A percentile compares a stretch with the other conserved stretches of the same genome.
phyloP scores from a whole-genome alignment of 2,329 filamentous ascomycete species.

The Fusarium coffeatum region DNA sequence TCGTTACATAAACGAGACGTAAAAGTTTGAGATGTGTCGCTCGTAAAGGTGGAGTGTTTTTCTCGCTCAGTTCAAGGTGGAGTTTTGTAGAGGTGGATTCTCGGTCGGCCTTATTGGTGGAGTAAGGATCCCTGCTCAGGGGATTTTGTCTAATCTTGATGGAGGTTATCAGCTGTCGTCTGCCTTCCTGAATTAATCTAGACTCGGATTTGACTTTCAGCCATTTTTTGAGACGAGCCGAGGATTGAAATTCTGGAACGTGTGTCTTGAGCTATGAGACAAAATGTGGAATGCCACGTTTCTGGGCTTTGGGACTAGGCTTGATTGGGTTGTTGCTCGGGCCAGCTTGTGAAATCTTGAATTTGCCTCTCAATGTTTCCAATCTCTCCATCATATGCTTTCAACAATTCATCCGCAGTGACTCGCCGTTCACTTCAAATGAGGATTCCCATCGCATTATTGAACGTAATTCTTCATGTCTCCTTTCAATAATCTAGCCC shows the following conservation, averaged over 20 bases:
- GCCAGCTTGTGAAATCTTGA: background rate
- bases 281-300: conserved; percentile 1
- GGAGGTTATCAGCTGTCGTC: background rate
- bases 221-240: background rate
- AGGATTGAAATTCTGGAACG: background rate
- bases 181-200: background rate
- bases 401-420: fast-evolving
- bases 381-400: background rate
- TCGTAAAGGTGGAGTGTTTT: no score
- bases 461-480: background rate
- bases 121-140: background rate
- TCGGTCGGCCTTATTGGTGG: background rate
- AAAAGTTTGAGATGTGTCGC: conserved; percentile 30
- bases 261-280: background rate
- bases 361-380: background rate
- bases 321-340: background rate
- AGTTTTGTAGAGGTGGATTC: no score
- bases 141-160: background rate
- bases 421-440: no score
- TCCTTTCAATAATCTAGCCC: no score
- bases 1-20: conserved; percentile 45
- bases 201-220: background rate
- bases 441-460: no score
- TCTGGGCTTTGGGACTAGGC: background rate
- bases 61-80: no score